Evolutionary conservation across 495 filamentous ascomycete species (phyloP).

Genomic region (Xylaria bambusicola): DNA sequence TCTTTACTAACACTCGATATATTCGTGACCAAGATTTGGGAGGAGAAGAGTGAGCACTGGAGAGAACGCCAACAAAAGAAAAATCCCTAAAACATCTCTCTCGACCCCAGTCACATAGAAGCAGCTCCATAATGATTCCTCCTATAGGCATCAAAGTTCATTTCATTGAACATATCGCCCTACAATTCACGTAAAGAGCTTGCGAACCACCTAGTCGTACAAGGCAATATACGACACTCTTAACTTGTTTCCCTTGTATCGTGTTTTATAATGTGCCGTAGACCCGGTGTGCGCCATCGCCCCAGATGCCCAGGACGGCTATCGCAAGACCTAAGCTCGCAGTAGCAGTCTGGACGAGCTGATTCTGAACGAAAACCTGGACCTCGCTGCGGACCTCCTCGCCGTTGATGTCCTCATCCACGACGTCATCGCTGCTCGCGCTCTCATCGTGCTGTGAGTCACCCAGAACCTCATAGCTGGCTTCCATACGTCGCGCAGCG

Average conservation of each 20-base stretch:
- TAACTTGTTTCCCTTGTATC: slow-evolving; percentile 15
- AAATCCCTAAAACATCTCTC: too few species aligned
- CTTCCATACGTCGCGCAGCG: slow-evolving; percentile 50
- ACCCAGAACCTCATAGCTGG: slow-evolving; percentile 66
- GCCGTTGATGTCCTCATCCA: slow-evolving; percentile 68
- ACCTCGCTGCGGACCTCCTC: slow-evolving; percentile 76
- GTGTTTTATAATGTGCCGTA: slow-evolving; percentile 11
- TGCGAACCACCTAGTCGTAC: too few species aligned
- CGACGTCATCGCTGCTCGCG: slow-evolving; percentile 45
- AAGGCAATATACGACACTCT: too few species aligned
- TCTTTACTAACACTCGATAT: too few species aligned
- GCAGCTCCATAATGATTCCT: not conserved
- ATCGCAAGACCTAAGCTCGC: slow-evolving; percentile 70
- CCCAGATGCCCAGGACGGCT: slow-evolving; percentile 85
- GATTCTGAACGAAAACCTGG: slow-evolving; percentile 62
- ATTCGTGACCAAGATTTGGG: too few species aligned
- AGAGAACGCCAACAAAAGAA: too few species aligned
- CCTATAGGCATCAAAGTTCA: slow-evolving; percentile 10
- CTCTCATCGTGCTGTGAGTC: slow-evolving; percentile 49
- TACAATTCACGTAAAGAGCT: not conserved
- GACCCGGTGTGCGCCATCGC: slow-evolving; percentile 61
- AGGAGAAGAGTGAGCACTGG: too few species aligned
- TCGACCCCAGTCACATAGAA: too few species aligned
- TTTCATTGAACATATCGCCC: not conserved
- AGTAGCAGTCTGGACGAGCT: slow-evolving; percentile 61